Conservation (phyloP, 805 yeast species). For the Cyberlindnera mrakii region DNA sequence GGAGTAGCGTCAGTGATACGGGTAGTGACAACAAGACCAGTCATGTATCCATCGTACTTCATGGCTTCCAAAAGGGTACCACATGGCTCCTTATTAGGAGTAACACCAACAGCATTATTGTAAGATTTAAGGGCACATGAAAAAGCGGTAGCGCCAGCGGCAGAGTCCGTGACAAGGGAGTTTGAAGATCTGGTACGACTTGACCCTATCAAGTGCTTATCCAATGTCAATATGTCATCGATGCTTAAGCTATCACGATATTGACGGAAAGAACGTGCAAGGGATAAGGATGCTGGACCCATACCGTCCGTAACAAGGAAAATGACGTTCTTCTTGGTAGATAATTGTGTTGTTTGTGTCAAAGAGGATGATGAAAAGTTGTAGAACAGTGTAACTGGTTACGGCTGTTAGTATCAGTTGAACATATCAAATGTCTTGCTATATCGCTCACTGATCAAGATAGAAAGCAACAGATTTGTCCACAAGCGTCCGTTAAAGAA, state of each 20-base stretch:
- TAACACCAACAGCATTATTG: slow-evolving; percentile 90
- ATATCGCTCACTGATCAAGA: no score
- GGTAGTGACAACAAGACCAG: slow-evolving; percentile 91
- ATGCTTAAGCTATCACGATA: slow-evolving; percentile 45
- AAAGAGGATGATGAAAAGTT: not conserved
- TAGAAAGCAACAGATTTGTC: no score
- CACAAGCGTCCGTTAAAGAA: no score
- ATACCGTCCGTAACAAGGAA: slow-evolving; percentile 94
- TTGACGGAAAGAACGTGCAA: slow-evolving; percentile 74
- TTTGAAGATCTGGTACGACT: slow-evolving; percentile 77
- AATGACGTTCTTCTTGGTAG: slow-evolving; percentile 61
- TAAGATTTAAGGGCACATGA: slow-evolving; percentile 78
- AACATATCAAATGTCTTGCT: no score
- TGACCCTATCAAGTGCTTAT: slow-evolving; percentile 69
- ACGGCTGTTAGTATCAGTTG: not conserved
- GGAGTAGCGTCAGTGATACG: slow-evolving; percentile 94
- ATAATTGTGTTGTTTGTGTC: not conserved
- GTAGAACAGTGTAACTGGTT: not conserved
- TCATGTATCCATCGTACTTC: slow-evolving; percentile 69
- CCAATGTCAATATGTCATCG: slow-evolving; percentile 55
- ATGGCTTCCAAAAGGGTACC: slow-evolving; percentile 88
- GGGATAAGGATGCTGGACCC: slow-evolving; percentile 83
- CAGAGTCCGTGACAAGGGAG: slow-evolving; percentile 86
- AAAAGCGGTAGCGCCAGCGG: slow-evolving; percentile 96
- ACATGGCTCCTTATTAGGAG: slow-evolving; percentile 62